A percentile compares a stretch with the other conserved stretches of the same genome.
Evolutionary conservation across 1,139 yeast genomes (phyloP).

Genomic region (Pichia sp.): DNA sequence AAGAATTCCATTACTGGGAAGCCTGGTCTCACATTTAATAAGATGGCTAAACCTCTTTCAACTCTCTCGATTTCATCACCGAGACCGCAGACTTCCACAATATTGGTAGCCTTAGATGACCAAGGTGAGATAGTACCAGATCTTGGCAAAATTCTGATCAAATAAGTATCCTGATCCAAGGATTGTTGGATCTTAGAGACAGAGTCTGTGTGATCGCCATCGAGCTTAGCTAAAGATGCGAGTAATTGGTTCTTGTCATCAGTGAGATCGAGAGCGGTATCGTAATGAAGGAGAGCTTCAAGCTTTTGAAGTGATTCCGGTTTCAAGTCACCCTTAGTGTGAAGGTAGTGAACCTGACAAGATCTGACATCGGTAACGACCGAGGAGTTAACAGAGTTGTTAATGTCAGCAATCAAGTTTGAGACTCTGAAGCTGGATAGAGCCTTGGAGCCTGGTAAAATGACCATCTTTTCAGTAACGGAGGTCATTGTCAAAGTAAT

Average conservation of each 20-base stretch:
- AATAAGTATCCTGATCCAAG: conserved; percentile 37
- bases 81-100: conserved; percentile 83
- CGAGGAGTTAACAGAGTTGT: conserved; percentile 55
- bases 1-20: conserved; percentile 55
- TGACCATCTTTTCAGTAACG: conserved; percentile 34
- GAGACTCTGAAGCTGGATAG: conserved; percentile 80
- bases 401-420: conserved; percentile 64
- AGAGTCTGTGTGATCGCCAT: conserved; percentile 16
- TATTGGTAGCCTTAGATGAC: conserved; percentile 98
- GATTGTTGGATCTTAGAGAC: conserved; percentile 7
- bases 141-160: conserved; percentile 81
- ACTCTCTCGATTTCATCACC: conserved; percentile 64
- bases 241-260: conserved; percentile 46
- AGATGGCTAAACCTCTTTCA: conserved; percentile 81
- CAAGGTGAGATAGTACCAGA: conserved; percentile 97
- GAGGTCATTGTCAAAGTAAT: conserved; percentile 5
- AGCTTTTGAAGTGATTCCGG: conserved; percentile 43
- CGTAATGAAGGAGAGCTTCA: conserved; percentile 66
- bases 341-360: conserved; percentile 75
- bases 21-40: conserved; percentile 63
- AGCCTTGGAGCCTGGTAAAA: conserved; percentile 87
- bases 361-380: conserved; percentile 67
- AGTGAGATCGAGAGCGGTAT: conserved; percentile 49
- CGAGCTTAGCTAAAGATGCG: conserved; percentile 32
- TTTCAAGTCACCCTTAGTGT: conserved; percentile 38